Percentiles rank a stretch among this genome's conserved stretches.
Conservation (phyloP, 768 basidiomycete genomes). For the Leccinum barrowsii region DNA sequence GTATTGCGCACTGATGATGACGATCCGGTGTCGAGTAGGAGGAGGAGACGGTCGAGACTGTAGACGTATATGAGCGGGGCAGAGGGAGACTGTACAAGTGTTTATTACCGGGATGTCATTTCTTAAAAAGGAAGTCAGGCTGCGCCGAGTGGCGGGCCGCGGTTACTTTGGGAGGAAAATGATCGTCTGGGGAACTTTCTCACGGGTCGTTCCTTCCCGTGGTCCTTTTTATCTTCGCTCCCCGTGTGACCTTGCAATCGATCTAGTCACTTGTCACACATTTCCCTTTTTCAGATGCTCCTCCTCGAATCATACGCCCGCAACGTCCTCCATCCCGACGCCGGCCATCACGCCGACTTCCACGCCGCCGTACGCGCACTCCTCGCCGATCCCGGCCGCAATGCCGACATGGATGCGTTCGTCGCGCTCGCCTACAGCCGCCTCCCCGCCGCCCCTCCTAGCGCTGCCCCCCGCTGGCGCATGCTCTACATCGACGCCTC, state of each 20-base stretch:
- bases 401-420: constrained; percentile 34
- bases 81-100: neutral
- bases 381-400: neutral
- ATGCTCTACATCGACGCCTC: constrained; percentile 74
- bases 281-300: neutral
- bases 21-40: constrained; percentile 93
- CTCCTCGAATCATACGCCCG: constrained; percentile 10
- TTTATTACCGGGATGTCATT: constrained; percentile 74
- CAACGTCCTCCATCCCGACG: constrained; percentile 8
- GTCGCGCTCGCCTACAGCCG: constrained; percentile 44
- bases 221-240: constrained; percentile 63
- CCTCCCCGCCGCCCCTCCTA: constrained; percentile 41
- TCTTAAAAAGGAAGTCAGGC: constrained; percentile 50
- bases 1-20: constrained; percentile 85
- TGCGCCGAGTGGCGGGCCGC: constrained; percentile 47
- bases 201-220: constrained; percentile 40
- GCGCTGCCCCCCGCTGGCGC: constrained; percentile 48
- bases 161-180: constrained; percentile 43
- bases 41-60: constrained; percentile 95
- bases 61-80: neutral
- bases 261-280: constrained; percentile 37
- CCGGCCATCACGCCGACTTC: constrained; percentile 6
- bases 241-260: constrained; percentile 39
- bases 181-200: constrained; percentile 51
- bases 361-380: constrained; percentile 10